Conservation (phyloP, 169 alveolate species). For the Plasmodium chabaudi region DNA sequence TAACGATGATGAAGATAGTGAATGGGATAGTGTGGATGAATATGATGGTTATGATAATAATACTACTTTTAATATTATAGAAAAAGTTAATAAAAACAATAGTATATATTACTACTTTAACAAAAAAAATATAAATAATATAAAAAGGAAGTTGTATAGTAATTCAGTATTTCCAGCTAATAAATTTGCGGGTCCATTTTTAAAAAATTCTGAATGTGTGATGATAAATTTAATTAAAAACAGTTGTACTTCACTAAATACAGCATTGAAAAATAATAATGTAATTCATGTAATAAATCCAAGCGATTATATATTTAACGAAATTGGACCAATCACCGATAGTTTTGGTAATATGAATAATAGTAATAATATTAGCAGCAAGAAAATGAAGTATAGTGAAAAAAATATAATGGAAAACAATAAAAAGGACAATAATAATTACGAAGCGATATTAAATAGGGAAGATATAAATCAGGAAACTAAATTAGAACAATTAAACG, state of each 20-base stretch:
- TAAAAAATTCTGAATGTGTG: constrained; percentile 57
- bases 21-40: neutral
- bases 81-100: constrained; percentile 3
- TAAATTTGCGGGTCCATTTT: constrained; percentile 73
- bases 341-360: neutral
- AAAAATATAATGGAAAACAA: neutral
- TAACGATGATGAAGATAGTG: neutral
- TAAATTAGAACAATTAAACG: constrained; percentile 26
- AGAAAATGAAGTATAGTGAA: neutral
- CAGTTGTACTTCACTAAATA: constrained; percentile 70
- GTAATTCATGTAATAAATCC: constrained; percentile 66
- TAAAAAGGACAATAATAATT: neutral
- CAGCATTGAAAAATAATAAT: constrained; percentile 54
- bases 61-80: neutral
- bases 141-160: constrained; percentile 13
- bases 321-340: neutral
- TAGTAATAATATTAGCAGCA: neutral
- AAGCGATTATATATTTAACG: constrained; percentile 42
- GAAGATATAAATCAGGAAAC: constrained; percentile 15
- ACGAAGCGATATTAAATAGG: constrained; percentile 5
- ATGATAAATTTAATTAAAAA: constrained; percentile 67
- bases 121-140: neutral
- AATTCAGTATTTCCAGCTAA: constrained; percentile 46
- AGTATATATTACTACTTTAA: constrained; percentile 3
- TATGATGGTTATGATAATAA: neutral